Percentiles rank a stretch among this genome's conserved stretches.
phyloP scores from a whole-genome alignment of 495 filamentous ascomycete species.

The Evernia prunastri region DNA sequence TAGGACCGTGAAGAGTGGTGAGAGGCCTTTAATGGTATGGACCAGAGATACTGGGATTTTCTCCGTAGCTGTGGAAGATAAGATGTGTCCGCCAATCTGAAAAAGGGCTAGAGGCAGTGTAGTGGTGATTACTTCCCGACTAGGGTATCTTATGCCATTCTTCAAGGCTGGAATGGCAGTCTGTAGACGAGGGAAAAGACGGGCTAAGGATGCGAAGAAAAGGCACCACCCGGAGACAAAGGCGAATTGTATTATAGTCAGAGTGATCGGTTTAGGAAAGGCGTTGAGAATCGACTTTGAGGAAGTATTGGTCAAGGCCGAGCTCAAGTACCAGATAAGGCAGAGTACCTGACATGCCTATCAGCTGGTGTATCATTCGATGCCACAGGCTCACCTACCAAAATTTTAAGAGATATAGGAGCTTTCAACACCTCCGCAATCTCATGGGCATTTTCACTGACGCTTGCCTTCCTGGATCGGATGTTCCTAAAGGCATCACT shows the following conservation, averaged over 20 bases:
- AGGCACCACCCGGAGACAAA: slow-evolving; percentile 89
- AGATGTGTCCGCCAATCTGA: slow-evolving; percentile 87
- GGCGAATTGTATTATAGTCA: slow-evolving; percentile 91
- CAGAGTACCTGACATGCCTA: slow-evolving; percentile 59
- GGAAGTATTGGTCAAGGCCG: slow-evolving; percentile 92
- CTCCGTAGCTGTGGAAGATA: slow-evolving; percentile 85
- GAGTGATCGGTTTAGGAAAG: slow-evolving; percentile 83
- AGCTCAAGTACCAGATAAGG: slow-evolving; percentile 86
- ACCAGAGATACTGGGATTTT: slow-evolving; percentile 95
- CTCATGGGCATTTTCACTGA: slow-evolving; percentile 89
- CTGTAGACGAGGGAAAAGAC: slow-evolving; percentile 59
- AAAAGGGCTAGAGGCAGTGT: slow-evolving; percentile 88
- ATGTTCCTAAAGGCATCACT: slow-evolving; percentile 79
- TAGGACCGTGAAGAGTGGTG: slow-evolving; percentile 88
- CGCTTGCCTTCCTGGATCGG: slow-evolving; percentile 66
- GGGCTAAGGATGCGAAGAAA: slow-evolving; percentile 64
- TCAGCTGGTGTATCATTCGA: slow-evolving; percentile 19
- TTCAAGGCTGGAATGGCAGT: slow-evolving; percentile 68
- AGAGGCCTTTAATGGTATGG: slow-evolving; percentile 99
- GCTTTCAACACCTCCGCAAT: slow-evolving; percentile 85
- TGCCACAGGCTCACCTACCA: slow-evolving; percentile 47
- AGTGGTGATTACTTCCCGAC: slow-evolving; percentile 73
- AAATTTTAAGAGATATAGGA: slow-evolving; percentile 77
- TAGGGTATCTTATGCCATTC: slow-evolving; percentile 74
- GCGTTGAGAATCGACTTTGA: slow-evolving; percentile 95